A percentile compares a stretch with the other conserved stretches of the same genome.
Conservation (phyloP, 768 basidiomycete species). For the Amanita subjunquillea region DNA sequence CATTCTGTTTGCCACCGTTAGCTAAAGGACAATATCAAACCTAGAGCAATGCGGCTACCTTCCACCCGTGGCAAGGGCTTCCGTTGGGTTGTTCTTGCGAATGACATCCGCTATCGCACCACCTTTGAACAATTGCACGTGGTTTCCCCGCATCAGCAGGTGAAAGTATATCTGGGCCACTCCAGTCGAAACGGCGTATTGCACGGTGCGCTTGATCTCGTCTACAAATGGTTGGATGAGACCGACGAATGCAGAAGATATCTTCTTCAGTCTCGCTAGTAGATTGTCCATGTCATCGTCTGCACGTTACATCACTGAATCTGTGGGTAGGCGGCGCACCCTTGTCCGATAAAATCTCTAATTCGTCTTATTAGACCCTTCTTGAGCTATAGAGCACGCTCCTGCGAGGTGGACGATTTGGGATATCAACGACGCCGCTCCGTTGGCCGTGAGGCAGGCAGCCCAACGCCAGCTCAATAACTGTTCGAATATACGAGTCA, state of each 20-base stretch:
- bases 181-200: slow-evolving; percentile 49
- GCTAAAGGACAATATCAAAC: not conserved
- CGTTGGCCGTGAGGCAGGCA: slow-evolving; percentile 51
- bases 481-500: slow-evolving; percentile 23
- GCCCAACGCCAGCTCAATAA: slow-evolving; percentile 53
- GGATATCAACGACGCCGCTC: slow-evolving; percentile 48
- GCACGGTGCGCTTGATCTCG: slow-evolving; percentile 55
- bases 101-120: slow-evolving; percentile 73
- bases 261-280: slow-evolving; percentile 45
- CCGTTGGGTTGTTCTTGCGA: slow-evolving; percentile 50
- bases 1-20: slow-evolving; percentile 36
- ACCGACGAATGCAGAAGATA: slow-evolving; percentile 40
- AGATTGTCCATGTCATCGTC: slow-evolving; percentile 56
- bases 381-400: slow-evolving; percentile 57
- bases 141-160: slow-evolving; percentile 64
- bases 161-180: slow-evolving; percentile 55
- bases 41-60: slow-evolving; percentile 30
- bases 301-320: slow-evolving; percentile 12
- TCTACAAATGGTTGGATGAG: slow-evolving; percentile 40
- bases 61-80: slow-evolving; percentile 75
- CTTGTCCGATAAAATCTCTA: slow-evolving; percentile 58
- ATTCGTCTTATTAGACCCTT: slow-evolving; percentile 58
- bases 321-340: slow-evolving; percentile 24
- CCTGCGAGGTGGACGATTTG: slow-evolving; percentile 59
- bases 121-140: slow-evolving; percentile 56